Evolutionary conservation across 371 early-diverging fungal species (phyloP), one percentile per base, ranked within the genome.

Genomic region (Blastocladiella emersonii): DNA sequence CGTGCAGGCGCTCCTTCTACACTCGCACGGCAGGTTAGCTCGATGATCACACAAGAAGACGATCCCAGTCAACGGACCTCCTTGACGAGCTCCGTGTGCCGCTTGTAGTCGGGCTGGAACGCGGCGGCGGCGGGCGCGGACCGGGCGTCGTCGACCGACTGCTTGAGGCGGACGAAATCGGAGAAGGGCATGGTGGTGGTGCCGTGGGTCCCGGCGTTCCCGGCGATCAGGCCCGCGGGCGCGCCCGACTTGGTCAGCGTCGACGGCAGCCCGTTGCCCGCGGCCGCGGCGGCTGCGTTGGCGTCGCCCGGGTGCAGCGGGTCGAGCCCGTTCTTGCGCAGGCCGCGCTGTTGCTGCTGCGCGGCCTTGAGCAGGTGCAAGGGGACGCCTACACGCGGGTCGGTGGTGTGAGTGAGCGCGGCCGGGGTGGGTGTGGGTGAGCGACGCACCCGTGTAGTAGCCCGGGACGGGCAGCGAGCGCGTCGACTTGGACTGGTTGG

Each of bases 1-100:
- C n/a, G 56, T 71, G 72, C 27, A 76, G 66, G 21, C 53, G 61
- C 34, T 67, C 56, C 53, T 68, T 69, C 74, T 76, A 41, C 15
- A 6, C 19, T 2, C 41, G 6, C 41, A 41, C 41, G 13, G 41
- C 41, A 17, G 0, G 41, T 41, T 0, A 41, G 41, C 8, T 2
- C 17, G 1, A 10, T 39, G 15, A 1, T 21, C 41, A 41, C 41
- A 17, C 19, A 1, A 15, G 15, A 8, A 41, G 1, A 1, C 17
- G 41, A 17, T 15, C 19, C 41, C 1, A 13, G 15, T 0, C 3
- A 41, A 6, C 19, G 41, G 13, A 17, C 41, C 41, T 51, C 53
- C 12, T 51, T 30, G 30, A 30, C 8, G 30, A 51, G 30, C 30
- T 51, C 53, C 15, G 12, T 19, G 3, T 51, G 53, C 32, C 12